A percentile compares a stretch with the other conserved stretches of the same genome.
These are phyloP conservation scores for Blastocystis sp. DNA, from an alignment of 352 stramenopile genomes.

Conservation along the genomic window DNA sequence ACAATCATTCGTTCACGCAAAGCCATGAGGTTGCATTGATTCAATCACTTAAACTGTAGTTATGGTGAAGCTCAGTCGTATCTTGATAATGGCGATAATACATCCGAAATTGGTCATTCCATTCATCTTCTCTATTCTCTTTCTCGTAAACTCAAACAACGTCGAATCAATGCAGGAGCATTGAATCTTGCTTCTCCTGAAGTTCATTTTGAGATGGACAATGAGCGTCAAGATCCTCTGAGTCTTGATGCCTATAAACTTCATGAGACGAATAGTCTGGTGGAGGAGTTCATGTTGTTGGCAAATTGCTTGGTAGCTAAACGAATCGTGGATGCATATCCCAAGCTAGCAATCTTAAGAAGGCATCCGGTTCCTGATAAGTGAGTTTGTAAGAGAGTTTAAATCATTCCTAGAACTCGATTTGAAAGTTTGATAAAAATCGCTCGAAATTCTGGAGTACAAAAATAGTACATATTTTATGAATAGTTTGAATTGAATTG, in stretches of 20 bases:
- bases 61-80: constrained; percentile 92
- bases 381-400: constrained; percentile 62
- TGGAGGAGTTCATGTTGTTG: constrained; percentile 99
- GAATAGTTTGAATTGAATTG: constrained; percentile 70
- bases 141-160: constrained; percentile 79
- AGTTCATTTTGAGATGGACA: constrained; percentile 92
- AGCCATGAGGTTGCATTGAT: constrained; percentile 72
- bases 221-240: constrained; percentile 92
- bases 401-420: constrained; percentile 65
- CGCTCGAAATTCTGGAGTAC: constrained; percentile 75
- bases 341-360: constrained; percentile 77
- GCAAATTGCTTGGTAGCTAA: constrained; percentile 96
- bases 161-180: constrained; percentile 85
- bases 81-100: constrained; percentile 77
- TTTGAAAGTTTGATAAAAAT: constrained; percentile 78
- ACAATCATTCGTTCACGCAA: constrained; percentile 90
- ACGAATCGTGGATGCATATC: constrained; percentile 79
- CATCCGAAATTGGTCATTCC: constrained; percentile 54
- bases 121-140: constrained; percentile 72
- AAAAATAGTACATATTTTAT: constrained; percentile 63
- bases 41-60: neutral
- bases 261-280: constrained; percentile 81
- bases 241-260: constrained; percentile 90
- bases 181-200: constrained; percentile 90
- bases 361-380: constrained; percentile 76